These are phyloP conservation scores for Porphyra umbilicalis DNA, from an alignment of 31 red algal genomes.

Conservation along the genomic window DNA sequence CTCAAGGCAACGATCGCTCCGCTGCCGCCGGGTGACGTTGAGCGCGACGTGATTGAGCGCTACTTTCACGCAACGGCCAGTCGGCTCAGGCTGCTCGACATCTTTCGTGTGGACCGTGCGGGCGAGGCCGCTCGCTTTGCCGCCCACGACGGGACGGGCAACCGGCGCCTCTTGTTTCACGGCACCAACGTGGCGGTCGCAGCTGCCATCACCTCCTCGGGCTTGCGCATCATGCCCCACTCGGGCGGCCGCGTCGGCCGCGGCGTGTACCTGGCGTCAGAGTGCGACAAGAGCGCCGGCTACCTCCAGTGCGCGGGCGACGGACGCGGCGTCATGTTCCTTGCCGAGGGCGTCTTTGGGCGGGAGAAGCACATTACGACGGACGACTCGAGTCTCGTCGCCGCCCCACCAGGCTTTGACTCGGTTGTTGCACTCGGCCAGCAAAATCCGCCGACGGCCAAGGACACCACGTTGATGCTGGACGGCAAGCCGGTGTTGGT, in stretches of 20 bases:
- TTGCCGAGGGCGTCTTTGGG: constrained; percentile 35
- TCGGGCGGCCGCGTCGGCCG: constrained; percentile 40
- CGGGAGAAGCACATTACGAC: constrained; percentile 18
- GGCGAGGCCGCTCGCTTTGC: constrained; percentile 34
- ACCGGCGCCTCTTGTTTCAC: constrained; percentile 20
- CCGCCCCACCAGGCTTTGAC: constrained; percentile 27
- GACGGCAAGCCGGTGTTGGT: constrained; percentile 20
- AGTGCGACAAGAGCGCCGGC: constrained; percentile 24
- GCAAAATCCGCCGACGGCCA: constrained; percentile 17
- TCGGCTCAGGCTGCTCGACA: constrained; percentile 7
- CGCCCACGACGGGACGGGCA: not conserved
- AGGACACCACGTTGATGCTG: constrained; percentile 9
- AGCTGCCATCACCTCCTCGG: constrained; percentile 25
- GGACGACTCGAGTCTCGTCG: constrained; percentile 8
- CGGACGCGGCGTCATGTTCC: constrained; percentile 33
- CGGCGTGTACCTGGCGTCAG: constrained; percentile 36
- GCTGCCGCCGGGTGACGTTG: constrained; percentile 5
- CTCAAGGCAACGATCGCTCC: constrained; percentile 20
- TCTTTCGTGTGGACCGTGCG: constrained; percentile 35
- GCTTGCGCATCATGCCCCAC: constrained; percentile 40
- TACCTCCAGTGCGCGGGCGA: constrained; percentile 7
- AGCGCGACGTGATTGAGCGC: constrained; percentile 14
- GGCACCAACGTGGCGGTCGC: constrained; percentile 41
- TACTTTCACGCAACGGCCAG: constrained; percentile 18
- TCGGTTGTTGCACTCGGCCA: constrained; percentile 33